These are phyloP conservation scores for Aspergillus carbonarius DNA, from an alignment of 2,329 filamentous ascomycete genomes.

Conservation along the genomic window DNA sequence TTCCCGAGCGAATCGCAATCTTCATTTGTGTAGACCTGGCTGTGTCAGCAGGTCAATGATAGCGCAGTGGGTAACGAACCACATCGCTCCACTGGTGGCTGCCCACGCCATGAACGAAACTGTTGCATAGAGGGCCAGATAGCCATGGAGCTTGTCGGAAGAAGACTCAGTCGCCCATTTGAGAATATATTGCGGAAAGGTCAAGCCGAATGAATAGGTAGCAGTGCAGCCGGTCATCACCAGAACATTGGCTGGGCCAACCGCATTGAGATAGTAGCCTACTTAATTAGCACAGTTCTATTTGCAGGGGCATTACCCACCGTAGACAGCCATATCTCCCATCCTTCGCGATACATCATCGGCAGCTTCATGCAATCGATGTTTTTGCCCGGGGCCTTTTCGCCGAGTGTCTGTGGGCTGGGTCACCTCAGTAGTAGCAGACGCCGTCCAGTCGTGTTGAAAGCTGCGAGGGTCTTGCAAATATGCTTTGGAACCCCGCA, in stretches of 20 bases:
- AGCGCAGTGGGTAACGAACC: not conserved
- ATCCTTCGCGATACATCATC: not conserved
- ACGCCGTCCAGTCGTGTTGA: not conserved
- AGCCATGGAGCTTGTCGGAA: not conserved
- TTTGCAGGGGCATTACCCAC: not conserved
- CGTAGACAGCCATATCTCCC: not conserved
- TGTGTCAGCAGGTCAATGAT: not conserved
- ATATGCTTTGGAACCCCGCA: not conserved
- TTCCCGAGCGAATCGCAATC: not conserved
- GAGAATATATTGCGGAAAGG: not conserved
- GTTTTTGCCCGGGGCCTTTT: not conserved
- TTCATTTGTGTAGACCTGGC: not conserved
- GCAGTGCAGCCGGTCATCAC: not conserved
- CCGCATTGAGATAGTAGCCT: not conserved
- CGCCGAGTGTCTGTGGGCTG: not conserved
- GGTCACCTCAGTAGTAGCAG: too few species aligned
- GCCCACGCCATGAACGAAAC: not conserved
- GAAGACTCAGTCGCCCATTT: not conserved
- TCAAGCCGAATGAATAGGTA: slow-evolving; percentile 4
- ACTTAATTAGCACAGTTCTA: not conserved
- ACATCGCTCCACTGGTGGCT: not conserved
- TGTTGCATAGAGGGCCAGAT: not conserved
- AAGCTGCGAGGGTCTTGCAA: not conserved
- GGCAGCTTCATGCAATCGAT: not conserved
- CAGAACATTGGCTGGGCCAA: not conserved